Base-by-base conservation (phyloP, 2,329 filamentous ascomycete genomes). In the Claviceps quebecensis region DNA sequence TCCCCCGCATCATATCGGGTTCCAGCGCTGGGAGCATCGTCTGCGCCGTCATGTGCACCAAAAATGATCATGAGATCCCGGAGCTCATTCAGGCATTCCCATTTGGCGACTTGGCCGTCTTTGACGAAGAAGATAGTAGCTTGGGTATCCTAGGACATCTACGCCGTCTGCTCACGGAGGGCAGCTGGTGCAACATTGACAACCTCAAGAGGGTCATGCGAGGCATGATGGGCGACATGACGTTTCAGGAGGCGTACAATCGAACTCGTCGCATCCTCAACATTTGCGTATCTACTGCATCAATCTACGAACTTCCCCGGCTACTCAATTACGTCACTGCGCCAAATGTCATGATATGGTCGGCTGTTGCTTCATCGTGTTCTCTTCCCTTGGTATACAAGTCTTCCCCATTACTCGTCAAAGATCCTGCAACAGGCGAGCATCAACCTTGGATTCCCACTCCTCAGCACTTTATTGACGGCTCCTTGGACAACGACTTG, bases 301-400 rank as follows among this genome's bases (percentile, higher is more conserved):
- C 86, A 16, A 77, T 91, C 51, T 93, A 94, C 65, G 90, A 96
- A 63, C 73, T 95, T 16, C 91, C 90, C 0, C 75, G 87, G 39
- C 72, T 97, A 0, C 75, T 97, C 58, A 97, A 97, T 65, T 96
- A 95, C 61, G 79, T 95, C 53, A 96, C 91, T 0, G 86, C 91
- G 0, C 90, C 91, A 0, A 93, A 96, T 62, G 90, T 97, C 50
- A 79, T 96, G 69, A 90, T 97, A 51, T 95, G 90, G 88, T 95
- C 90, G 16, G 91, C 91, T 37, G 90, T 96, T 60, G 87, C 87
- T n/a, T 88, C 91, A 0, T 96, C 91, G 0, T 97, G 91, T 64
- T 95, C 91, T 0, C 87, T 96, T 0, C 91, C 91, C 0, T 72
- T 93, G 13, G 76, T 96, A 19, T 97, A 95, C 65, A 84, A 83